phyloP scores from a whole-genome alignment of 2,329 filamentous ascomycete species.

The Xylariaceae sp. region DNA sequence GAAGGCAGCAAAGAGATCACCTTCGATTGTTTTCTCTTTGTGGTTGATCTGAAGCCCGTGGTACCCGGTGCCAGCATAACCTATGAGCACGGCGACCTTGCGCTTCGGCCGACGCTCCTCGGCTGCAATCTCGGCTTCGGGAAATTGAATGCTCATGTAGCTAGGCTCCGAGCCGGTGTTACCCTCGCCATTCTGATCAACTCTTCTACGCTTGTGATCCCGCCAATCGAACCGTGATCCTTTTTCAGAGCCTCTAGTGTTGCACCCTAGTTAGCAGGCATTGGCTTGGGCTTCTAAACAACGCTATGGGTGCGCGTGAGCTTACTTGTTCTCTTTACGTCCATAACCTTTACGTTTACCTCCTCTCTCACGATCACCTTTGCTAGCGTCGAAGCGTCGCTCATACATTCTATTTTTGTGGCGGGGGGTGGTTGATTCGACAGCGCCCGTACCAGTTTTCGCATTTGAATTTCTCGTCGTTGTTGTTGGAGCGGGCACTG shows the following conservation, averaged over 20 bases:
- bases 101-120: conserved; percentile 90
- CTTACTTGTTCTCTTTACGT: conserved; percentile 31
- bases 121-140: conserved; percentile 81
- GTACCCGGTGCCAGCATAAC: conserved; percentile 95
- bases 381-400: conserved; percentile 28
- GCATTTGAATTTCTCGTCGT: conserved; percentile 14
- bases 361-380: conserved; percentile 24
- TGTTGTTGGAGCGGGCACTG: conserved; percentile 9
- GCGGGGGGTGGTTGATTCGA: conserved; percentile 1
- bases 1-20: conserved; percentile 91
- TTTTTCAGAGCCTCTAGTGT: conserved; percentile 57
- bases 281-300: conserved; percentile 31
- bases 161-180: conserved; percentile 50
- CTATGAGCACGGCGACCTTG: conserved; percentile 94
- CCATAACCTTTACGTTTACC: conserved; percentile 23
- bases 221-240: conserved; percentile 52
- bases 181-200: conserved; percentile 42
- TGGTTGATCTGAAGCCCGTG: conserved; percentile 93
- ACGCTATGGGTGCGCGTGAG: neutral
- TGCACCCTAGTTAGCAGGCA: conserved; percentile 52
- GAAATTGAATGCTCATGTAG: conserved; percentile 62
- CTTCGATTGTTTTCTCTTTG: conserved; percentile 90
- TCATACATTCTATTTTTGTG: conserved; percentile 27
- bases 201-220: conserved; percentile 60
- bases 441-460: no score